phyloP scores from a whole-genome alignment of 495 filamentous ascomycete genomes.

The Penicillium silybi region DNA sequence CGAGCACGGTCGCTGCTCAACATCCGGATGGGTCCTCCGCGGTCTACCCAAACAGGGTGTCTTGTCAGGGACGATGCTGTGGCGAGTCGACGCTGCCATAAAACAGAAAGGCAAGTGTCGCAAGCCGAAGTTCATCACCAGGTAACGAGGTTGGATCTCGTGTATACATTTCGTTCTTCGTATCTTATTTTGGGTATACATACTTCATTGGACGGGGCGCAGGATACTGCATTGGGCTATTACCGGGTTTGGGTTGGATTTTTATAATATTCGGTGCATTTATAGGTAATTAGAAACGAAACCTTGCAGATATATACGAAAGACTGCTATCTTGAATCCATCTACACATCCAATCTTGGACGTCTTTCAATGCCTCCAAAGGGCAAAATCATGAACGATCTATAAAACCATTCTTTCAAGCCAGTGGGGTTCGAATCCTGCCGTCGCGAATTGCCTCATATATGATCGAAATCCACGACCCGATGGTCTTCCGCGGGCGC shows the following conservation, averaged over 20 bases:
- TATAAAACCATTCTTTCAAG: neutral
- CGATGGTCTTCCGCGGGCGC: slow-evolving; percentile 18
- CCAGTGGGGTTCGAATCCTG: neutral
- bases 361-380: too few relatives aligned
- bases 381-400: too few relatives aligned
- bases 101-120: slow-evolving; percentile 16
- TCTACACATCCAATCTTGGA: neutral
- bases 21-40: slow-evolving; percentile 16
- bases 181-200: neutral
- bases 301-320: neutral
- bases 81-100: slow-evolving; percentile 23
- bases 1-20: slow-evolving; percentile 25
- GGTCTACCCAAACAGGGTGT: slow-evolving; percentile 13
- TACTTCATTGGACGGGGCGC: neutral
- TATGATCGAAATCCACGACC: slow-evolving; percentile 17
- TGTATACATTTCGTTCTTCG: neutral
- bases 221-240: neutral
- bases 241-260: neutral
- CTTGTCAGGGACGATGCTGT: slow-evolving; percentile 28
- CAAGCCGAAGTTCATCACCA: slow-evolving; percentile 7
- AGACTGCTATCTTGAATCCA: neutral
- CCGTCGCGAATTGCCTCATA: slow-evolving; percentile 14
- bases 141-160: neutral
- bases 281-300: neutral
- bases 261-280: neutral